Conservation (phyloP, 208 protist species). For the Trypanosoma platydactyli region DNA sequence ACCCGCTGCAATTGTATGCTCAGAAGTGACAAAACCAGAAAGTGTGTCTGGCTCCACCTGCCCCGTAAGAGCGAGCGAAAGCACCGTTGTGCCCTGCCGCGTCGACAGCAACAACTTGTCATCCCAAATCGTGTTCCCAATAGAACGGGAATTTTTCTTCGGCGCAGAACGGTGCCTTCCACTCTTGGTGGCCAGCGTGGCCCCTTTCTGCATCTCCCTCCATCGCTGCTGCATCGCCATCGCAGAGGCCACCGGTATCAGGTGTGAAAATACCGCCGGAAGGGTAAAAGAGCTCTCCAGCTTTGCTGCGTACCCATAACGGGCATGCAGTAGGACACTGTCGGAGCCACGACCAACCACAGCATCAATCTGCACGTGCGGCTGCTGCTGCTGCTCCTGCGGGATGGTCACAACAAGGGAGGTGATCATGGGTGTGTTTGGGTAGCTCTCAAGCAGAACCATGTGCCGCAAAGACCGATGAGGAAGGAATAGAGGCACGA, state of each 20-base stretch:
- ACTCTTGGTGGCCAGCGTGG: background rate
- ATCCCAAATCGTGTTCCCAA: slow-evolving; percentile 22
- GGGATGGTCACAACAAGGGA: slow-evolving; percentile 46
- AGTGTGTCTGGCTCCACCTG: slow-evolving; percentile 65
- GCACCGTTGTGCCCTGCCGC: slow-evolving; percentile 55
- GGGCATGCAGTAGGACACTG: slow-evolving; percentile 62
- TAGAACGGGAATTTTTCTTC: slow-evolving; percentile 26
- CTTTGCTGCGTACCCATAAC: slow-evolving; percentile 74
- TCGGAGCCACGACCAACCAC: slow-evolving; percentile 66
- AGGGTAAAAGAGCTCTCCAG: slow-evolving; percentile 50
- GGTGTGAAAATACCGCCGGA: slow-evolving; percentile 40
- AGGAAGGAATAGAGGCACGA: slow-evolving; percentile 62
- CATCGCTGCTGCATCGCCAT: slow-evolving; percentile 46
- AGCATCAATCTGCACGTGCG: slow-evolving; percentile 60
- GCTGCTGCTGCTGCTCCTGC: slow-evolving; percentile 35
- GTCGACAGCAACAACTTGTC: slow-evolving; percentile 70
- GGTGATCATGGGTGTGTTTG: slow-evolving; percentile 68
- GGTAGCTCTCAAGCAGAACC: slow-evolving; percentile 55
- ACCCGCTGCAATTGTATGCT: slow-evolving; percentile 70
- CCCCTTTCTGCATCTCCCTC: slow-evolving; percentile 37
- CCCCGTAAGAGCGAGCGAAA: slow-evolving; percentile 37
- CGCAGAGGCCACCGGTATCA: slow-evolving; percentile 55
- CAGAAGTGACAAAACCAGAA: slow-evolving; percentile 55
- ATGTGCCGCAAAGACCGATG: slow-evolving; percentile 58
- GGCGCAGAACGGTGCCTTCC: background rate